These are phyloP conservation scores for Pezicula neosporulosa DNA, from an alignment of 2,329 filamentous ascomycete species.

Conservation along the genomic window DNA sequence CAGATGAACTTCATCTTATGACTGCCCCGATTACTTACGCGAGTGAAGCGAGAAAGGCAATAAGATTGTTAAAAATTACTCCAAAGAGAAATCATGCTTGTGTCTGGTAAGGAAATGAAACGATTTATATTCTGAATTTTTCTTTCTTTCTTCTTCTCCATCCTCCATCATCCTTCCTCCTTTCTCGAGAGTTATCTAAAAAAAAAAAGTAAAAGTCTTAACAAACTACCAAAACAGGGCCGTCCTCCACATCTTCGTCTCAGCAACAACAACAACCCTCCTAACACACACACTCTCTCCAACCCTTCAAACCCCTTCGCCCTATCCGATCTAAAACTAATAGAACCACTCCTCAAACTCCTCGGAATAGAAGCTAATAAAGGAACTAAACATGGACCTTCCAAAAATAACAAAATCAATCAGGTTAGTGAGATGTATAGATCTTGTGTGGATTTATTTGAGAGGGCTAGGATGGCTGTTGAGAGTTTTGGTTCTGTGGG, in stretches of 20 bases:
- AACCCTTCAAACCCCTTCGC: conserved; percentile 8
- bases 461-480: conserved; percentile 7
- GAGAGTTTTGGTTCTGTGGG: conserved; percentile 1
- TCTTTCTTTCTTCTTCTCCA: too few relatives aligned
- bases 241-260: conserved; percentile 16
- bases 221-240: conserved; percentile 8
- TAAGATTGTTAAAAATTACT: conserved; percentile 11
- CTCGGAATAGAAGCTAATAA: not conserved
- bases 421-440: conserved; percentile 10
- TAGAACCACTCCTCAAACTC: conserved; percentile 13
- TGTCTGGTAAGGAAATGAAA: conserved; percentile 10
- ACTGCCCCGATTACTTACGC: conserved; percentile 6
- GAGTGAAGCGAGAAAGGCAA: conserved; percentile 13
- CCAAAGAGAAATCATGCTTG: conserved; percentile 15
- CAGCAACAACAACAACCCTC: conserved; percentile 13
- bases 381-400: not conserved
- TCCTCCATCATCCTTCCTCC: too few relatives aligned
- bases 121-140: too few relatives aligned
- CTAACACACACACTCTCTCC: conserved; percentile 6
- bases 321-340: conserved; percentile 9
- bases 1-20: not conserved
- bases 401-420: conserved; percentile 5
- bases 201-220: too few relatives aligned
- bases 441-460: conserved; percentile 6
- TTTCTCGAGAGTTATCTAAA: too few relatives aligned